Evolutionary conservation across 176 grass and related monocot species (phyloP).

Genomic region (Paspalum notatum): DNA sequence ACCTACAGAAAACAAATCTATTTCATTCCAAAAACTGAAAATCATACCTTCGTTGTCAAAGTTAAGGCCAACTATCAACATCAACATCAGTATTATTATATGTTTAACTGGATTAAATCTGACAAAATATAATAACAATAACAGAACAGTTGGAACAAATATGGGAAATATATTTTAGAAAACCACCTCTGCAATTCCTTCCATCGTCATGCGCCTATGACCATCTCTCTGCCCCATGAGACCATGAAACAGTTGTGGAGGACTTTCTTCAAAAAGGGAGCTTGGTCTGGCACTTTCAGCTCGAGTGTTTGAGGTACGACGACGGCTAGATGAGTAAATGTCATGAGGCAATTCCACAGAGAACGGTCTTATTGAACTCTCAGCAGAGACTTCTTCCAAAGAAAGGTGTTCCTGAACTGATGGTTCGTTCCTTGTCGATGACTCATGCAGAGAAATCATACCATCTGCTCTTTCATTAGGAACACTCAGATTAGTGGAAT

Average conservation of each 20-base stretch:
- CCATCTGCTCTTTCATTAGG: constrained; percentile 34
- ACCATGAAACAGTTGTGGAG: constrained; percentile 10
- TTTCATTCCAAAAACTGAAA: not conserved
- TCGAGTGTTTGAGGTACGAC: constrained; percentile 16
- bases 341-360: constrained; percentile 46
- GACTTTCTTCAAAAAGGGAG: constrained; percentile 38
- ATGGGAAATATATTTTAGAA: constrained; percentile 9
- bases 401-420: constrained; percentile 33
- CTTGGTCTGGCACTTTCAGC: constrained; percentile 44
- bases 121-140: constrained; percentile 18
- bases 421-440: constrained; percentile 27
- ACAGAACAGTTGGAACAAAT: not conserved
- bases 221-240: constrained; percentile 32
- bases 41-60: constrained; percentile 1
- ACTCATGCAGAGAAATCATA: constrained; percentile 33
- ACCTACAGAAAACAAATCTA: constrained; percentile 43
- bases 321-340: constrained; percentile 44
- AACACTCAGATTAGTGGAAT: constrained; percentile 25
- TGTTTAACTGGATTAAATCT: not conserved
- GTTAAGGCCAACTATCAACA: not conserved
- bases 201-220: constrained; percentile 41
- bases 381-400: constrained; percentile 29
- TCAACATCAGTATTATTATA: not conserved
- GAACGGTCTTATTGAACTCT: constrained; percentile 43
- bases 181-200: constrained; percentile 78